phyloP scores from a whole-genome alignment of 371 early-diverging fungal species.

The Apophysomyces ossiformis region DNA sequence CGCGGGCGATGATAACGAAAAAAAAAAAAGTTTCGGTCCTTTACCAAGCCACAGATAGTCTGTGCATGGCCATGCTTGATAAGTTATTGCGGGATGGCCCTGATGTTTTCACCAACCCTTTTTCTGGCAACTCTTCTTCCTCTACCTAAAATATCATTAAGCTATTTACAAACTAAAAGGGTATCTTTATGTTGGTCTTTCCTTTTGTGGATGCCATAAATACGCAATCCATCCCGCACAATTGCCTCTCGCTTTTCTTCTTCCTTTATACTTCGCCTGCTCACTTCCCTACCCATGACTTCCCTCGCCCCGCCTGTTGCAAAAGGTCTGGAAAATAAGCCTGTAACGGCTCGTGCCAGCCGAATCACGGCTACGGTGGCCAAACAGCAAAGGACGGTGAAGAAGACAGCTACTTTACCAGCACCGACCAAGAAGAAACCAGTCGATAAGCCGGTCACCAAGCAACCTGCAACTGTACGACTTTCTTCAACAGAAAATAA shows the following conservation, averaged over 20 bases:
- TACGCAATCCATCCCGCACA: not conserved
- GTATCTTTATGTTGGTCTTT: constrained; percentile 7
- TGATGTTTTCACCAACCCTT: constrained; percentile 7
- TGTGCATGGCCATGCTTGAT: not conserved
- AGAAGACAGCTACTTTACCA: not conserved
- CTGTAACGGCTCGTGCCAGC: not conserved
- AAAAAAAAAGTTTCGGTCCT: constrained; percentile 3
- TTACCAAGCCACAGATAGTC: not conserved
- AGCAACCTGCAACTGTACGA: not conserved
- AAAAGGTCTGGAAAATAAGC: not conserved
- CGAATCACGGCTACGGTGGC: not conserved
- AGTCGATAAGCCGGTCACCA: not conserved
- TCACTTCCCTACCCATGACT: not conserved
- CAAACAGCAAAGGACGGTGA: not conserved
- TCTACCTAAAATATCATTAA: constrained; percentile 1
- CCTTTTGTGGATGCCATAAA: constrained; percentile 11
- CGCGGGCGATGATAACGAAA: constrained; percentile 2
- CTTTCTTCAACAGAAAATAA: not conserved
- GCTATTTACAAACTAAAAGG: constrained; percentile 3
- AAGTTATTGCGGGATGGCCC: not conserved
- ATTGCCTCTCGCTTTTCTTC: not conserved
- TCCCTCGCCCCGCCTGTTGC: not conserved
- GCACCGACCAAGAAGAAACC: not conserved
- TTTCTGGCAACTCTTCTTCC: constrained; percentile 5
- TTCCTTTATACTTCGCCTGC: not conserved